Percentiles rank a stretch among this genome's conserved stretches.
phyloP scores from a whole-genome alignment of 75 land plant genomes.

The Azolla pinnata region DNA sequence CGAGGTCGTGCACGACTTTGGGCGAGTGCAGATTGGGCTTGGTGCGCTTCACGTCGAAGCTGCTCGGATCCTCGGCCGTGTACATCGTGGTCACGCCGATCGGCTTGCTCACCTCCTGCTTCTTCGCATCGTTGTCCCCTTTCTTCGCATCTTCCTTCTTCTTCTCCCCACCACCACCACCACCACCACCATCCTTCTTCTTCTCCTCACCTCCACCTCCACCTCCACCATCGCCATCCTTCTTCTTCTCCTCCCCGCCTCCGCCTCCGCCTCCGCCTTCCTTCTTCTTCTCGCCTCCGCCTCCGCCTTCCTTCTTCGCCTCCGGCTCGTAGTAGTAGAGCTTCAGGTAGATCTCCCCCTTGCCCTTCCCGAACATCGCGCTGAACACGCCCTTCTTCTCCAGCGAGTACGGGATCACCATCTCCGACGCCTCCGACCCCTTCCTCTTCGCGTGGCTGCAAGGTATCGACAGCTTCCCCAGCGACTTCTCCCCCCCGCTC shows the following conservation, averaged over 20 bases:
- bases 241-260: not conserved
- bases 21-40: not conserved
- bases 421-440: conserved; percentile 55
- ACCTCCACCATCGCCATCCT: not conserved
- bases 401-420: conserved; percentile 41
- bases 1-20: conserved; percentile 48
- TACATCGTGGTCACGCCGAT: not conserved
- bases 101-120: not conserved
- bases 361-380: conserved; percentile 21
- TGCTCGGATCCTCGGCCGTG: not conserved
- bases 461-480: conserved; percentile 53
- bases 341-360: conserved; percentile 57
- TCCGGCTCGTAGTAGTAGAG: conserved; percentile 49
- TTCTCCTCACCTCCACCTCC: conserved; percentile 3
- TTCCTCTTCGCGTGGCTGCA: conserved; percentile 38
- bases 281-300: not conserved
- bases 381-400: conserved; percentile 59
- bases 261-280: not conserved
- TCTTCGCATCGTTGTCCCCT: not conserved
- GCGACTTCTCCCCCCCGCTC: conserved; percentile 9
- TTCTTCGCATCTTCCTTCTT: conserved; percentile 6
- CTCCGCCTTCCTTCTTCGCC: not conserved
- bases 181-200: not conserved
- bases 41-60: conserved; percentile 5
- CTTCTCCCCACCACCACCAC: conserved; percentile 6